Evolutionary conservation across 345 rosid genomes (phyloP), one percentile per base, ranked within the genome.

Genomic region (Crucihimalaya himalaica): DNA sequence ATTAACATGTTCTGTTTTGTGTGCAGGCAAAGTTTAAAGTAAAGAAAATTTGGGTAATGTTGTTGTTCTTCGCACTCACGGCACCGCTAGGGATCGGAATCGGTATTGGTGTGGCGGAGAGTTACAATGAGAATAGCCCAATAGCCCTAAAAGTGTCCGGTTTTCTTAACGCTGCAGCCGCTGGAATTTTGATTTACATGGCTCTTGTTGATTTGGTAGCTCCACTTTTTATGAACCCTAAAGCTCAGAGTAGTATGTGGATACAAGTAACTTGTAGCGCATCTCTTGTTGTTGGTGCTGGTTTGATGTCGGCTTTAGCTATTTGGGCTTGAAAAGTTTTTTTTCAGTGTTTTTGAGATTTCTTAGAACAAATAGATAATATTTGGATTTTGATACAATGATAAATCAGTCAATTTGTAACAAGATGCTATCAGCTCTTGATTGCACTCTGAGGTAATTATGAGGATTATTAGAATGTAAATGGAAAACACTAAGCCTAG

Each of bases 181-280:
- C 92, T 0, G 92, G 88, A 20, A 85, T 89, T 40, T 75, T 89
- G 31, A 82, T 87, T 6, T 84, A 84, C 70, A 89, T 83, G 91
- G 81, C 94, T 0, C 68, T 88, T 23, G 91, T 88, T 20, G 94
- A 88, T 69, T 83, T 88, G 28, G 81, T 86, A 12, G 84, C 88
- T 5, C 80, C 83, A 1, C 76, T 85, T 52, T 87, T 85, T 23
- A 83, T 75, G 88, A 79, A 70, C 54, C 68, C 70, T 0, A 84
- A 78, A 68, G 59, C 84, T 60, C 86, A 74, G 16, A 46, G 40
- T 28, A 83, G 66, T 46, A 4, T 56, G 9, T 74, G 19, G 77
- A 85, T 86, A 52, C 87, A 79, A 28, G 0, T 80, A 6, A 55
- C 42, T 10, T 63, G 81, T 12, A 79, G 78, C 15, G 18, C 64